Base-by-base conservation (phyloP, 192 early-diverging fungal genomes). In the Coemansia sp. region DNA sequence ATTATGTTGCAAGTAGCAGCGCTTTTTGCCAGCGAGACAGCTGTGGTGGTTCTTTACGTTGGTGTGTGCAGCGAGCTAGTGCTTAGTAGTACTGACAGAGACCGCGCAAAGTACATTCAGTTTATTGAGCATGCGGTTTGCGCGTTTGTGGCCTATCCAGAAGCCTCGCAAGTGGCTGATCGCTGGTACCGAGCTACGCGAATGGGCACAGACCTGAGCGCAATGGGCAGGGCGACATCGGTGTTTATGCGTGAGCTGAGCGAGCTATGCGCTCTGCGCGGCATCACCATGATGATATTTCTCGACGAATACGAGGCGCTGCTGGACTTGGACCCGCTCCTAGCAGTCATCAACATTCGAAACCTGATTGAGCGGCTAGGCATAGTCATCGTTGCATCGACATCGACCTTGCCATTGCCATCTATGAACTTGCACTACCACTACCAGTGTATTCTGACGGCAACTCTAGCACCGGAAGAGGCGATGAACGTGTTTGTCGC, bases 71-170 rank as follows among this genome's bases (percentile, higher is more conserved):
- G 45, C 14, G 62, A 70, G 17, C 56, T 76, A 37, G 46, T 60
- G 3, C 42, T 70, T 5, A 29, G 41, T 39, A 64, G 29, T 0
- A 20, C n/a, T 1, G 51, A 67, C 0, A 12, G 40, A 41, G 60
- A 66, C 40, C 32, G 42, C 14, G n/a, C 32, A 35, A 65, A 62
- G n/a, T 76, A 70, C 2, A 22, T 49, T 11, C 41, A 39, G 36
- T 63, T 76, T 38, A 31, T 76, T 6, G 74, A 76, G 60, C 45
- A 76, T 41, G 39, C 71, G 1, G 64, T 56, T 12, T 56, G 68
- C 24, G 59, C 68, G 4, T 45, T 70, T 14, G 19, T 37, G 29
- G 31, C 49, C 46, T 60, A 76, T 32, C 19, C 59, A 0, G 29
- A 62, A 3, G 32, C 67, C 3, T 42, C 27, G 20, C 17, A 3